Conservation (phyloP, 2,329 filamentous ascomycete species). For the Xylariaceae sp. region DNA sequence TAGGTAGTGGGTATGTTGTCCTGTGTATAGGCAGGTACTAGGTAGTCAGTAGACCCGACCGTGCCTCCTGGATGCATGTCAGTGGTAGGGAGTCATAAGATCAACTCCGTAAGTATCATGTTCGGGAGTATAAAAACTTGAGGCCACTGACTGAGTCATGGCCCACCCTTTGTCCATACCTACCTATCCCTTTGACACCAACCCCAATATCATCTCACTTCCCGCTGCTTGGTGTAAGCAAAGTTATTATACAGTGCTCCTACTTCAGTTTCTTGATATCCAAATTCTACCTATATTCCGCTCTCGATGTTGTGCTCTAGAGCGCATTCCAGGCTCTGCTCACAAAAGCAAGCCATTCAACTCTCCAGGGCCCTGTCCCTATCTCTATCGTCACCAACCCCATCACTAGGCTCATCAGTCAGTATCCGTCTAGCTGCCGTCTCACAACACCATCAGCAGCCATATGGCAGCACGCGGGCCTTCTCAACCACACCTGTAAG, state of each 20-base stretch:
- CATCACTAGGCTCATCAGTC: conserved; percentile 23
- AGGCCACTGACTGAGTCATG: conserved; percentile 1
- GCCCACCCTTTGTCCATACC: neutral
- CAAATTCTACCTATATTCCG: neutral
- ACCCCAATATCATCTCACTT: neutral
- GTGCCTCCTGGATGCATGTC: neutral
- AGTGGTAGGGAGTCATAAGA: too few species aligned
- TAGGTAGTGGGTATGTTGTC: too few species aligned
- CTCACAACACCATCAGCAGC: conserved; percentile 21
- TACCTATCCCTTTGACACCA: conserved; percentile 6
- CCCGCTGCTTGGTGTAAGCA: neutral
- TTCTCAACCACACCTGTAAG: conserved; percentile 49
- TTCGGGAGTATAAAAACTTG: conserved; percentile 1
- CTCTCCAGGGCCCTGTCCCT: conserved; percentile 29
- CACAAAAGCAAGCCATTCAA: conserved; percentile 30
- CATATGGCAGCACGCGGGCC: conserved; percentile 30
- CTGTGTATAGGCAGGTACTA: neutral
- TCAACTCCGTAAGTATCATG: neutral
- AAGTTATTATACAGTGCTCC: neutral
- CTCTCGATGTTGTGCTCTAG: conserved; percentile 32
- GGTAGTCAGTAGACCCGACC: neutral
- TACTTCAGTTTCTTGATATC: neutral
- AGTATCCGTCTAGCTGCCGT: conserved; percentile 30
- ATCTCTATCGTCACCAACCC: conserved; percentile 24
- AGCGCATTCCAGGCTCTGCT: conserved; percentile 32